Conservation (phyloP, 176 grass and related monocot species). For the Aechmea fasciata region DNA sequence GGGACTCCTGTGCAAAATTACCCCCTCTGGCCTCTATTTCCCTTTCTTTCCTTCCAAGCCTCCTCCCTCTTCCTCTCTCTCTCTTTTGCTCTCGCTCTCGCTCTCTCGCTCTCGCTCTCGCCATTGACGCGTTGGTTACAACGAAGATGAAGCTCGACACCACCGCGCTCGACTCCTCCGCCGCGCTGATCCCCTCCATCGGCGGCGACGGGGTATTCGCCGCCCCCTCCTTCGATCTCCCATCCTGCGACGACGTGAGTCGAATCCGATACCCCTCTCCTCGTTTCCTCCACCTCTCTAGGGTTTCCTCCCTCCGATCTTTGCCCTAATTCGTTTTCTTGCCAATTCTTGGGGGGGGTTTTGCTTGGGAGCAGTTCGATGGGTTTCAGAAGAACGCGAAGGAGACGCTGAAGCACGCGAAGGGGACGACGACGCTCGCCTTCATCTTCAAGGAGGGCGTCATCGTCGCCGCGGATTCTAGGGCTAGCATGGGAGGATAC, state of each 20-base stretch:
- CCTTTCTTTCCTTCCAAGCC: conserved; percentile 32
- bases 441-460: conserved; percentile 94
- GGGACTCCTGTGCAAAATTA: no score
- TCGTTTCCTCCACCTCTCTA: not conserved
- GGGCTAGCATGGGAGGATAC: conserved; percentile 95
- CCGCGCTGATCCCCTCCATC: not conserved
- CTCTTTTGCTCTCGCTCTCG: conserved; percentile 6
- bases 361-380: conserved; percentile 45
- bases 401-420: conserved; percentile 50
- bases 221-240: conserved; percentile 6
- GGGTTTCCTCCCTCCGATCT: not conserved
- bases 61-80: conserved; percentile 4
- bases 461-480: conserved; percentile 89
- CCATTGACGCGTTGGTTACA: not conserved
- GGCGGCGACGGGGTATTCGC: conserved; percentile 22
- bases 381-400: conserved; percentile 56
- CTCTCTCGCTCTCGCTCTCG: conserved; percentile 9
- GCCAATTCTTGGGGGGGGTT: not conserved
- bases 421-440: conserved; percentile 82
- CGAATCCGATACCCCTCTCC: not conserved
- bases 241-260: conserved; percentile 2
- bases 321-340: not conserved
- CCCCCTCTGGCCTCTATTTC: not conserved
- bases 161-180: conserved; percentile 48
- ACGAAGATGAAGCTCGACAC: conserved; percentile 42